Base-by-base conservation (phyloP, 73 alveolate genomes). In the Paramecium tetraurelia region DNA sequence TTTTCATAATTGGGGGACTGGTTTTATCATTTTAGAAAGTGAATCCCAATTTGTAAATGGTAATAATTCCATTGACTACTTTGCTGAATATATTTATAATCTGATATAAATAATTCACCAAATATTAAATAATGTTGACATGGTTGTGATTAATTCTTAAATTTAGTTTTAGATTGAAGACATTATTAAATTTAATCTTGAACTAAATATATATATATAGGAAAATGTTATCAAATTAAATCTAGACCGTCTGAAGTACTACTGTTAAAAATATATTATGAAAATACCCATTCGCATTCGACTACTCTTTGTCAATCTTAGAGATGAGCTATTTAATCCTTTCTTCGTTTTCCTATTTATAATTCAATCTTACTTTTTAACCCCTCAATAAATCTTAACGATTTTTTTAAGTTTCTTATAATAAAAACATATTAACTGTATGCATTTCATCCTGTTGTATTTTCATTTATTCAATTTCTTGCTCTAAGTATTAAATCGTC, bases 231-330 rank as follows among this genome's bases (percentile, higher is more conserved):
- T 53, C 27, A 53, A 18, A 53, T 63, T 63, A 46, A 63, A 33
- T 63, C 84, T 33, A 63, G 46, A 27, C 86, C 59, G 38, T 72
- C 86, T 16, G 57, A 36, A 72, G 86, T 72, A 72, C 86, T 72
- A 72, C 86, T 72, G 46, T 35, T 72, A 72, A 29, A 29, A 72
- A 35, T 72, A 72, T 72, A 35, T 29, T 36, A 63, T 31, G 11
- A 12, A 63, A 63, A 63, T 63, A 63, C 84, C 84, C 50, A 63
- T 63, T 63, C 12, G 84, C 46, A 63, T 63, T 63, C 31, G 24
- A 63, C 31, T 63, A 33, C 31, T 80, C 90, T 46, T 43, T 31
- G 35, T 24, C 33, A 24, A 41, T 27, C 77, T 43, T 80, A 10
- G 3, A 40, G 10, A 80, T 80, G 18, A 40, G 57, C 10, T 43